phyloP scores from a whole-genome alignment of 2,329 filamentous ascomycete genomes.

The Neocatenulostroma microsporum region DNA sequence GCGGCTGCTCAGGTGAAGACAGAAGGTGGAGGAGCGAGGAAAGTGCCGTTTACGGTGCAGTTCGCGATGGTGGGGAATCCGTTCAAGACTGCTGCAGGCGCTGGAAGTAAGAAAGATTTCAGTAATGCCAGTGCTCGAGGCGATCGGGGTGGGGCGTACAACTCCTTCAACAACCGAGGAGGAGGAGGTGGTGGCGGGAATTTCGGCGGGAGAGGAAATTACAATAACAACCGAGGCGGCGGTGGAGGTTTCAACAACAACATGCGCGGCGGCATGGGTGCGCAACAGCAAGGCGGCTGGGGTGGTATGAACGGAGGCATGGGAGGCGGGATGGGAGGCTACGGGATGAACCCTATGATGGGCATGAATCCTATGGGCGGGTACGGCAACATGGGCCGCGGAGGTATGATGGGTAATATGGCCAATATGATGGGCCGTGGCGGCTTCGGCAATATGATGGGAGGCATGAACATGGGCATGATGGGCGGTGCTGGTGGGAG shows the following conservation, averaged over 20 bases:
- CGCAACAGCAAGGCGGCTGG: slow-evolving; percentile 14
- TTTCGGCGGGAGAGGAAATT: slow-evolving; percentile 23
- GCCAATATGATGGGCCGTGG: slow-evolving; percentile 18
- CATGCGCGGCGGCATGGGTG: slow-evolving; percentile 2
- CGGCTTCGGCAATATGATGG: no score
- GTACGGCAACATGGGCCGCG: slow-evolving; percentile 29
- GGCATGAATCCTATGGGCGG: slow-evolving; percentile 16
- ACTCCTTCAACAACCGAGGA: slow-evolving; percentile 33
- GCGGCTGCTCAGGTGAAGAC: slow-evolving; percentile 12
- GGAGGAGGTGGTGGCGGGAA: slow-evolving; percentile 20
- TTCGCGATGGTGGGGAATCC: slow-evolving; percentile 53
- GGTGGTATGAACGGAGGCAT: slow-evolving; percentile 18
- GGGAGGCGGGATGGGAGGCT: slow-evolving; percentile 4
- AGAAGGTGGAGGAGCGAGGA: slow-evolving; percentile 13
- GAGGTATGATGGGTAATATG: slow-evolving; percentile 25
- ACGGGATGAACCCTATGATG: background rate
- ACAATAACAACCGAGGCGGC: slow-evolving; percentile 17
- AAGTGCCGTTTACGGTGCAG: slow-evolving; percentile 12
- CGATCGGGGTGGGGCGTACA: slow-evolving; percentile 59
- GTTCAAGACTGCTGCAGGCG: slow-evolving; percentile 65
- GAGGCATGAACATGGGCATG: no score
- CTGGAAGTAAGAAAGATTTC: slow-evolving; percentile 12
- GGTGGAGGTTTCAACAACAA: slow-evolving; percentile 13
- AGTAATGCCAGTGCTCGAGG: no score
- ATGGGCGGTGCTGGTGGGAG: slow-evolving; percentile 1